Base-by-base conservation (phyloP, 352 stramenopile genomes). In the Phytophthora cactorum region DNA sequence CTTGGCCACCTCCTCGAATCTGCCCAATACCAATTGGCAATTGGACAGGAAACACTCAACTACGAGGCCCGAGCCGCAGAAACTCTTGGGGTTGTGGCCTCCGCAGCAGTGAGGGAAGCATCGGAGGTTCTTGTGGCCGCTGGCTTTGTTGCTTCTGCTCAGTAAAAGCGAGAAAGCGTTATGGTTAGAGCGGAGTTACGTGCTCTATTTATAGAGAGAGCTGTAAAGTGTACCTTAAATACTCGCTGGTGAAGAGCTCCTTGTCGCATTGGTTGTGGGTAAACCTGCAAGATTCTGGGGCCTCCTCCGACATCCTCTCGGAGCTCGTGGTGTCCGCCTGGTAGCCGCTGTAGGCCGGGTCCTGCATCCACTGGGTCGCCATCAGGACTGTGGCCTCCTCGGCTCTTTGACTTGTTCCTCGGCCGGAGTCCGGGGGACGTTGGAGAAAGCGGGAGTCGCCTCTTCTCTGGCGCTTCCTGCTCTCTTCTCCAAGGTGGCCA, bases 81-180 rank as follows among this genome's bases (percentile, higher is more conserved):
- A 95, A 58, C 84, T 95, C 73, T 93, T 95, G 29, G 85, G 86
- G 61, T 92, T 92, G 69, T 95, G 87, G 0, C 87, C 87, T 4
- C 84, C 81, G 51, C 87, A 95, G 68, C 87, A 95, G 59, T 95
- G 87, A 11, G 87, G 87, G 72, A 95, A 95, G 59, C 87, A 95
- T 2, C 84, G 84, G 12, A 92, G 61, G 64, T 92, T 92, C 82
- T 95, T 95, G 66, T 93, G 84, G 15, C 87, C 87, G 44, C 87
- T 92, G 2, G 87, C 85, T 72, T 95, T 95, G 74, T 95, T 95
- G 69, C 83, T 93, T 78, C 86, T 94, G 61, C 51, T 45, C 31
- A 12, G 34, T 39, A 10, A 39, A 39, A 9, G 47, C 22, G 3
- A 14, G 4, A 14, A 28, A 25, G 17, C 22, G 36, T 43, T 28